A percentile compares a stretch with the other conserved stretches of the same genome.
These are phyloP conservation scores for Cicer bijugum DNA, from an alignment of 306 rosid genomes.

Conservation along the genomic window DNA sequence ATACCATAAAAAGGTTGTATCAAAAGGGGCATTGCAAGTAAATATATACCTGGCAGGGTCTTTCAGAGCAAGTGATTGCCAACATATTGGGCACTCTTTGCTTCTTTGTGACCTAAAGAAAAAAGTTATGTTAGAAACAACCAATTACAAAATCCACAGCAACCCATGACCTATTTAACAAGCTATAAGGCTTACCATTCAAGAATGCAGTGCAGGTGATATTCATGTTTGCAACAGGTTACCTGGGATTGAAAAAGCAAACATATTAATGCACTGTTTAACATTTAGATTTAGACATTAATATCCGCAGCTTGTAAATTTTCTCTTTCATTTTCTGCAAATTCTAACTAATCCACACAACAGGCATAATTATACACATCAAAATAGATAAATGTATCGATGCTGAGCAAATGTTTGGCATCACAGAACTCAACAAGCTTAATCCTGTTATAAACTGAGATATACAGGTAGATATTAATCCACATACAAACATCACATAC, in stretches of 20 bases:
- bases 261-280: constrained; percentile 38
- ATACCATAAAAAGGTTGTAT: constrained; percentile 30
- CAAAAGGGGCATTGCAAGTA: constrained; percentile 1
- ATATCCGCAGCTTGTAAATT: constrained; percentile 16
- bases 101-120: constrained; percentile 86
- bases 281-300: constrained; percentile 5
- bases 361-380: constrained; percentile 19
- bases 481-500: background rate
- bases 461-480: constrained; percentile 8
- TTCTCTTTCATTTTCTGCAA: constrained; percentile 6
- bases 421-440: constrained; percentile 13
- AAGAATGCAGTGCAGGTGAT: constrained; percentile 93
- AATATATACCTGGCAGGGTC: constrained; percentile 76
- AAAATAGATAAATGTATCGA: background rate
- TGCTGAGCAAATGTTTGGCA: constrained; percentile 7
- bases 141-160: constrained; percentile 15
- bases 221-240: constrained; percentile 93
- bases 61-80: constrained; percentile 76
- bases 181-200: constrained; percentile 69
- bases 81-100: constrained; percentile 91
- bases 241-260: constrained; percentile 58
- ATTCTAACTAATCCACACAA: constrained; percentile 28
- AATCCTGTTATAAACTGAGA: constrained; percentile 3
- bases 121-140: constrained; percentile 22
- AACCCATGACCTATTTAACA: background rate